These are phyloP conservation scores for Cladosporium sp. DNA, from an alignment of 2,329 filamentous ascomycete genomes.

Conservation along the genomic window DNA sequence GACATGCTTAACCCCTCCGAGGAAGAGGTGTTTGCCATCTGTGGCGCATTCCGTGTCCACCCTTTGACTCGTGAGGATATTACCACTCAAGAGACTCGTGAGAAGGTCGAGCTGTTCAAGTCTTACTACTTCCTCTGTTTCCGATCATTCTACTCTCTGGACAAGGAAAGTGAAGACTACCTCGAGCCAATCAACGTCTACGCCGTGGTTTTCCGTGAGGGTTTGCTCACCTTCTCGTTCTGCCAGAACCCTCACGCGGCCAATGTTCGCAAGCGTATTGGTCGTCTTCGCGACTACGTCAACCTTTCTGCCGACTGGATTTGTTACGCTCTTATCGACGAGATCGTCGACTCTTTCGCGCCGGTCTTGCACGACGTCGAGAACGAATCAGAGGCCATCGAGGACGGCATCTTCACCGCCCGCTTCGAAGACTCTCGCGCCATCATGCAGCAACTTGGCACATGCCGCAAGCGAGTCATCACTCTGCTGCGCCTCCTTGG, in stretches of 20 bases:
- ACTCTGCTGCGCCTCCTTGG: constrained; percentile 87
- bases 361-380: constrained; percentile 87
- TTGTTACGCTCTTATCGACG: constrained; percentile 96
- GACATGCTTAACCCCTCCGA: constrained; percentile 89
- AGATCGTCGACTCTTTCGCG: constrained; percentile 95
- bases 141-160: constrained; percentile 84
- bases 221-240: constrained; percentile 93
- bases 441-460: constrained; percentile 85
- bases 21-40: constrained; percentile 83
- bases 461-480: constrained; percentile 92
- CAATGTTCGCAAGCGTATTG: constrained; percentile 88
- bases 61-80: constrained; percentile 97
- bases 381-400: constrained; percentile 84
- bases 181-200: constrained; percentile 96
- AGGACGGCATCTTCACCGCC: constrained; percentile 92
- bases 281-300: constrained; percentile 90
- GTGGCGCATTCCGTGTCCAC: constrained; percentile 93
- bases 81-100: constrained; percentile 87
- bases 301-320: constrained; percentile 97
- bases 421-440: constrained; percentile 84
- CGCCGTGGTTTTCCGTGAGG: constrained; percentile 93
- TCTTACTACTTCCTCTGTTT: constrained; percentile 99
- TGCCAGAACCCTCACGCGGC: constrained; percentile 81
- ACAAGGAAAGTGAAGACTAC: constrained; percentile 76
- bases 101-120: constrained; percentile 97